Evolutionary conservation across 768 basidiomycete genomes (phyloP).

Genomic region (Erythrobasidium yunnanense): DNA sequence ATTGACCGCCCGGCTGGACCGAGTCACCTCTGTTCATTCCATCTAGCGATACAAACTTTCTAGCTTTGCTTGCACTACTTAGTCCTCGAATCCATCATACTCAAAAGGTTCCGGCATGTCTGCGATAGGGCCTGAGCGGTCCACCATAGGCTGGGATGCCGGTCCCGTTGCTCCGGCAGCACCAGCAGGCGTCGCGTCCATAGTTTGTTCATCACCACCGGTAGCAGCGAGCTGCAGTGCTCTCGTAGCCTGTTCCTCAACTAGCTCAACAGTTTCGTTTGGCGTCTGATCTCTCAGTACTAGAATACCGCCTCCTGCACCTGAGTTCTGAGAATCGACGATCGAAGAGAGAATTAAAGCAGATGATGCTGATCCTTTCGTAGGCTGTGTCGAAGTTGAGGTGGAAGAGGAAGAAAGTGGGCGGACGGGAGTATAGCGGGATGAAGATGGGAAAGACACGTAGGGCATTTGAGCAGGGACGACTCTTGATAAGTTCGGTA

Average conservation of each 20-base stretch:
- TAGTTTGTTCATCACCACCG: slow-evolving; percentile 11
- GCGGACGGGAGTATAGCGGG: slow-evolving; percentile 80
- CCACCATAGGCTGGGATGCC: slow-evolving; percentile 1
- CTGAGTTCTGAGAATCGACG: slow-evolving; percentile 40
- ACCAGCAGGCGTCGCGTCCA: slow-evolving; percentile 6
- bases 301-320: slow-evolving; percentile 76
- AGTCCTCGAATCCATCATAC: slow-evolving; percentile 28
- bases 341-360: slow-evolving; percentile 19
- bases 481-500: slow-evolving; percentile 82
- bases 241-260: slow-evolving; percentile 47
- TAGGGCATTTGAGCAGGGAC: slow-evolving; percentile 77
- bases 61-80: background rate
- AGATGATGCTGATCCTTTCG: slow-evolving; percentile 19
- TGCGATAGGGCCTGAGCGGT: slow-evolving; percentile 17
- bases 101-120: slow-evolving; percentile 29
- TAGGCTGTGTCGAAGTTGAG: slow-evolving; percentile 37
- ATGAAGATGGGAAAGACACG: slow-evolving; percentile 65
- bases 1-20: no score
- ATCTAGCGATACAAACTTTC: no score
- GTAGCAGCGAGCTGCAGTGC: slow-evolving; percentile 27
- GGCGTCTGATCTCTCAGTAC: slow-evolving; percentile 66
- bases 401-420: slow-evolving; percentile 51
- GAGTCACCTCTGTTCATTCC: no score
- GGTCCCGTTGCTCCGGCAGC: background rate
- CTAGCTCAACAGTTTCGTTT: slow-evolving; percentile 61